A percentile compares a stretch with the other conserved stretches of the same genome.
Evolutionary conservation across 805 yeast species (phyloP).

Genomic region (Schizosaccharomyces osmophilus): DNA sequence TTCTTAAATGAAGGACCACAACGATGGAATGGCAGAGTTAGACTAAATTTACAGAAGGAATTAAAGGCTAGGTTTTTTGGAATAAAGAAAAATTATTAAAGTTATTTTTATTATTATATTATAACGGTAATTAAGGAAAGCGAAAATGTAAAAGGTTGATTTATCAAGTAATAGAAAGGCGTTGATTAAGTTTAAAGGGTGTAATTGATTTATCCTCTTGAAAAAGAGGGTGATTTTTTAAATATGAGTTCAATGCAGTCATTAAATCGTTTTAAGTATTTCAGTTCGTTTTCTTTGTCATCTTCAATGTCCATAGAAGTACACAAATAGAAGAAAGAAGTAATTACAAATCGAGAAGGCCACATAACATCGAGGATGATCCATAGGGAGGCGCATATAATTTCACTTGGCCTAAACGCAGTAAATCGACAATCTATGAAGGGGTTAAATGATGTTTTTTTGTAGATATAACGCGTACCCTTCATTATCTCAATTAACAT

Average conservation of each 20-base stretch:
- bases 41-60: too few relatives aligned
- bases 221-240: not conserved
- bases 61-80: too few relatives aligned
- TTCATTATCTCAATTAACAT: not conserved
- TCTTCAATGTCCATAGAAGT: not conserved
- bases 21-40: not conserved
- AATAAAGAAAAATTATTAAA: too few relatives aligned
- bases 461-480: not conserved
- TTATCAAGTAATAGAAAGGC: too few relatives aligned
- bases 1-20: conserved; percentile 22
- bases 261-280: not conserved
- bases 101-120: too few relatives aligned
- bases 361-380: not conserved
- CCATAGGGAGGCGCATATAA: not conserved
- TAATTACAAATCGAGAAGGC: not conserved
- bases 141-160: too few relatives aligned
- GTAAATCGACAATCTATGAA: not conserved
- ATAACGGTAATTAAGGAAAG: too few relatives aligned
- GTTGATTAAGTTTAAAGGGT: not conserved
- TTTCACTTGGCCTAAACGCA: not conserved
- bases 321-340: not conserved
- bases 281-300: not conserved
- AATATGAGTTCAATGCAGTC: not conserved
- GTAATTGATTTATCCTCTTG: not conserved
- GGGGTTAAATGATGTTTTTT: too few relatives aligned